Evolutionary conservation across 1,284 basidiomycete species (phyloP), one percentile per base, ranked within the genome.

Genomic region (Pseudomicrostroma phylloplanum): DNA sequence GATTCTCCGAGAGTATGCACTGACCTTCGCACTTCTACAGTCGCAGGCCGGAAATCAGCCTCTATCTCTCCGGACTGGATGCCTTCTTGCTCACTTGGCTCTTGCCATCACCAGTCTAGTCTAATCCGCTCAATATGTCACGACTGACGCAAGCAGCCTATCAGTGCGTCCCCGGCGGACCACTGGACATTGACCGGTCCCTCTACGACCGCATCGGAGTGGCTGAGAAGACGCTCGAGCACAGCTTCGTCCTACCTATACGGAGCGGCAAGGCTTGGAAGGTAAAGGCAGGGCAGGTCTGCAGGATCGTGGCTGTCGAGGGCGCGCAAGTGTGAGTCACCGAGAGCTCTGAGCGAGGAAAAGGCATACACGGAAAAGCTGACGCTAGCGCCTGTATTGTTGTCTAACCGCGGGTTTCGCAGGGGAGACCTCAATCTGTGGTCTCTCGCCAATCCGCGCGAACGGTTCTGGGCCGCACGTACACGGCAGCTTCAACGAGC

Each of bases 401-500:
- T 36, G 30, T 36, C 30, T 36, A n/a, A n/a, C n/a, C n/a, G n/a
- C n/a, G n/a, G n/a, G 4, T 36, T 36, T 36, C 30, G 30, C 30
- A 48, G 43, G 17, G 65, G 62, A 21, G 61, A 63, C 30, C 58
- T 63, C 46, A 66, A 66, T 56, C 23, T 66, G 17, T 66, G 60
- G 61, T 60, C 57, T 9, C 46, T 63, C 6, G 41, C 56, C 57
- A 60, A 66, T 17, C 65, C 65, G 2, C 36, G 65, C 23, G 65
- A 66, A 43, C 59, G 61, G 9, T 64, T 66, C 60, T 66, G 65
- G 65, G 65, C 65, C 17, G 56, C 65, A 2, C 59, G 61, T 13
- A 66, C 65, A 43, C 57, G 65, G 19, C 65, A 66, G 42, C 58
- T 66, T 23, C 65, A 66, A 41, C 61, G 65, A 6, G 62, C 62